Evolutionary conservation across 2,329 filamentous ascomycete genomes (phyloP), one percentile per base, ranked within the genome.

Genomic region (Drechslerella dactyloides): DNA sequence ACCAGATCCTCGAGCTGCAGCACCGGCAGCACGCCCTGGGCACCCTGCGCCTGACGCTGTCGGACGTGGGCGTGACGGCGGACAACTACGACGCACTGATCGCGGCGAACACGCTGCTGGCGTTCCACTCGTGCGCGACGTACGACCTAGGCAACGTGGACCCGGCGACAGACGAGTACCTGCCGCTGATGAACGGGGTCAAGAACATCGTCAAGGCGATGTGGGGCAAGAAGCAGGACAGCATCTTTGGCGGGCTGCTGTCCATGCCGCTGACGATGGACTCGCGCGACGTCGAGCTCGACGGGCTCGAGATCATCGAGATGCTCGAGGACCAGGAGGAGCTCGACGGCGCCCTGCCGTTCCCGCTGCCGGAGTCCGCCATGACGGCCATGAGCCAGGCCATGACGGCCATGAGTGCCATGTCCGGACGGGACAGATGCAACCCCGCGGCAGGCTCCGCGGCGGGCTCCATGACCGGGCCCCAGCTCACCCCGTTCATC

Each of bases 131-230:
- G 3, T 73, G 61, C 52, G 68, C 68, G 10, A 30, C 61, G 1
- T 66, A 61, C 24, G 68, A 73, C 17, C 55, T 65, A 21, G 35
- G 55, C 2, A 37, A 50, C 23, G 44, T 73, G n/a, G 68, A 73
- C 30, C 48, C 68, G 21, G 51, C 53, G 6, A 40, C 60, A 5
- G 68, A 73, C 27, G 68, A 60, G 23, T 73, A 65, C 19, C 50
- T 73, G 24, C 68, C 68, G 15, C 46, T 65, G 30, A 66, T 73
- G 60, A 73, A 73, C 23, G 60, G 68, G 10, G 68, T 73, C 35
- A 73, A 73, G 44, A 65, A 73, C 21, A 73, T 73, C 13, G 68
- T 73, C 11, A 73, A 73, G 33, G 61, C 65, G 24, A 73, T 73
- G 68, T 73, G 68, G 68, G 61, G 61, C 15, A 65, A 65, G 51